These are phyloP conservation scores for Trichosporon sp. DNA, from an alignment of 1,284 basidiomycete species.

Conservation along the genomic window DNA sequence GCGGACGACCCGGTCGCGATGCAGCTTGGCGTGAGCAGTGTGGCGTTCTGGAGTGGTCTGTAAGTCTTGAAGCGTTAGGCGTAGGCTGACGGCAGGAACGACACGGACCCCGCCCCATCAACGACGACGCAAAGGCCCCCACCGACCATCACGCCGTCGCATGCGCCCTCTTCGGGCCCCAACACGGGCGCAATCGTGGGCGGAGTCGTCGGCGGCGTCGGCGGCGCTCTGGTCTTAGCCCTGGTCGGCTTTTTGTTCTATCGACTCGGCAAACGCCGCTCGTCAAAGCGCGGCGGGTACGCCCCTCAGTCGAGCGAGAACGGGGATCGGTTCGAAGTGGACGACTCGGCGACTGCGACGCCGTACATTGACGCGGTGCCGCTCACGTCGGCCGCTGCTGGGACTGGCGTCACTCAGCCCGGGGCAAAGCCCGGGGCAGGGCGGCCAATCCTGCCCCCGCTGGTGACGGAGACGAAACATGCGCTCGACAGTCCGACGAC, in stretches of 20 bases:
- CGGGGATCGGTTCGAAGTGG: not conserved
- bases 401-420: too few relatives aligned
- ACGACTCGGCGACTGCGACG: not conserved
- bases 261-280: not conserved
- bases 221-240: not conserved
- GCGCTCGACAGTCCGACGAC: not conserved
- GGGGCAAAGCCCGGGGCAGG: too few relatives aligned
- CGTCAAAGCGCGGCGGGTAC: not conserved
- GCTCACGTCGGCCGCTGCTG: not conserved
- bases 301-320: not conserved
- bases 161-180: not conserved
- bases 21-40: not conserved
- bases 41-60: not conserved
- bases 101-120: too few relatives aligned
- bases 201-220: slow-evolving; percentile 2
- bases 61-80: not conserved
- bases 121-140: too few relatives aligned
- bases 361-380: not conserved
- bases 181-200: not conserved
- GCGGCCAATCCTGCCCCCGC: not conserved
- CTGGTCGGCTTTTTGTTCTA: not conserved
- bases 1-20: not conserved
- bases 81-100: too few relatives aligned
- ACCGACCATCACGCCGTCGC: too few relatives aligned
- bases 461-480: not conserved